Evolutionary conservation across 1,284 basidiomycete species (phyloP), one percentile per base, ranked within the genome.

Genomic region (Laetiporus sulphureus): DNA sequence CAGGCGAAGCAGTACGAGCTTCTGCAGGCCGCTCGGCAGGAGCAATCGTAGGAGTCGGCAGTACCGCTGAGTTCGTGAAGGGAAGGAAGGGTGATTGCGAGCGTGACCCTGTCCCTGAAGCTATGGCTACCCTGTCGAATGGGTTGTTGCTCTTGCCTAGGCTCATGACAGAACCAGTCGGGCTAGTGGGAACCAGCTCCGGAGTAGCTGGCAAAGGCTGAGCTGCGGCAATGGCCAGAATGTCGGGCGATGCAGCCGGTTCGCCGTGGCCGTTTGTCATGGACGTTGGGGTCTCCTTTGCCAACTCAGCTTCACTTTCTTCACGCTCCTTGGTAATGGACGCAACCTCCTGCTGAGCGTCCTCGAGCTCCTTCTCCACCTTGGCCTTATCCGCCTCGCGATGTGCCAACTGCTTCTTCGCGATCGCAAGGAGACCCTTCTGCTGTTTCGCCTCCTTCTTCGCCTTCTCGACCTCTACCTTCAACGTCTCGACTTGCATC

Each of bases 391-490:
- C 87, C 0, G 72, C 69, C 63, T 98, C 94, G 38, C 90, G 87
- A 0, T 87, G 81, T 12, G 76, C 78, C 18, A 99, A 70, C 66
- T 99, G 96, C 66, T 99, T 99, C 69, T 86, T 87, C 7, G 90
- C 87, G 59, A 99, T 96, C 3, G 93, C 92, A 12, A 94, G 73
- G 44, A 96, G 71, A 11, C 95, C 96, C 63, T 93, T 96, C 65
- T 98, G 93, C 61, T 96, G 91, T 59, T 96, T 85, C 0, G 89
- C 90, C 38, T 98, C 93, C 66, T 93, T 97, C 68, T 83, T 92
- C 36, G 81, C 63, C 67, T 91, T 94, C 62, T 98, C 96, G 32
- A 93, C 68, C 50, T 88, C 80, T 7, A 67, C 71, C 65, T 88
- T 93, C 42, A 88, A 62, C 6, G 66, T 62, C 34, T 84, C 79